Conservation (phyloP, 805 yeast species). For the Sungouiella thailandica region DNA sequence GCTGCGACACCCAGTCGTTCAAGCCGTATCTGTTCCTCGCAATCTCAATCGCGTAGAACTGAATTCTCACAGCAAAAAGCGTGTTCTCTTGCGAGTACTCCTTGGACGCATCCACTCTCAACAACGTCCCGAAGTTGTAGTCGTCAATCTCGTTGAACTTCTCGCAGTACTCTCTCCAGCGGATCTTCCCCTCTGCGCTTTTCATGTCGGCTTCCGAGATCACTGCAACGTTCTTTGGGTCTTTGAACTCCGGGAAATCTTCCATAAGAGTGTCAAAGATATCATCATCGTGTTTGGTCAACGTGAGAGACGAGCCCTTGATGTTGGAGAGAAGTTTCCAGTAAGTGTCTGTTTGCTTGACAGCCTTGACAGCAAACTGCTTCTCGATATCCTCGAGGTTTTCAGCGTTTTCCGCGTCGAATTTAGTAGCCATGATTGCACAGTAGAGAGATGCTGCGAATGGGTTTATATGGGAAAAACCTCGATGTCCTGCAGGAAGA, state of each 20-base stretch:
- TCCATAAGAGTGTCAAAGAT: slow-evolving; percentile 55
- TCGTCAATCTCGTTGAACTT: slow-evolving; percentile 84
- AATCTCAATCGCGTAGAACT: slow-evolving; percentile 91
- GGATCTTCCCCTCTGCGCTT: slow-evolving; percentile 68
- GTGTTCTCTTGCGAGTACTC: slow-evolving; percentile 84
- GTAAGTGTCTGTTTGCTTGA: slow-evolving; percentile 90
- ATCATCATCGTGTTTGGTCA: slow-evolving; percentile 69
- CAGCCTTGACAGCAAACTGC: slow-evolving; percentile 98
- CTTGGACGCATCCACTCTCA: slow-evolving; percentile 64
- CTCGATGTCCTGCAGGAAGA: too few species aligned
- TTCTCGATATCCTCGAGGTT: slow-evolving; percentile 93
- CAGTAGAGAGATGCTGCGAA: too few species aligned
- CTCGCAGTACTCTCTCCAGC: slow-evolving; percentile 87
- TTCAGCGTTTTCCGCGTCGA: slow-evolving; percentile 87
- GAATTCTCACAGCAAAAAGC: slow-evolving; percentile 87
- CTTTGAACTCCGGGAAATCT: slow-evolving; percentile 85
- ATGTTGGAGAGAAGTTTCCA: slow-evolving; percentile 73
- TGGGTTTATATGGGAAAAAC: too few species aligned
- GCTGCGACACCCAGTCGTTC: slow-evolving; percentile 74
- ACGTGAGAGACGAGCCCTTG: slow-evolving; percentile 73
- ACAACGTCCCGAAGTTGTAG: slow-evolving; percentile 90
- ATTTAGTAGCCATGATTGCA: slow-evolving; percentile 42
- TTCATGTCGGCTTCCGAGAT: slow-evolving; percentile 81
- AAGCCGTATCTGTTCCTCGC: slow-evolving; percentile 86
- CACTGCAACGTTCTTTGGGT: slow-evolving; percentile 48